Evolutionary conservation across 163 green algal species (phyloP).

Genomic region (Chloromonas sp.): DNA sequence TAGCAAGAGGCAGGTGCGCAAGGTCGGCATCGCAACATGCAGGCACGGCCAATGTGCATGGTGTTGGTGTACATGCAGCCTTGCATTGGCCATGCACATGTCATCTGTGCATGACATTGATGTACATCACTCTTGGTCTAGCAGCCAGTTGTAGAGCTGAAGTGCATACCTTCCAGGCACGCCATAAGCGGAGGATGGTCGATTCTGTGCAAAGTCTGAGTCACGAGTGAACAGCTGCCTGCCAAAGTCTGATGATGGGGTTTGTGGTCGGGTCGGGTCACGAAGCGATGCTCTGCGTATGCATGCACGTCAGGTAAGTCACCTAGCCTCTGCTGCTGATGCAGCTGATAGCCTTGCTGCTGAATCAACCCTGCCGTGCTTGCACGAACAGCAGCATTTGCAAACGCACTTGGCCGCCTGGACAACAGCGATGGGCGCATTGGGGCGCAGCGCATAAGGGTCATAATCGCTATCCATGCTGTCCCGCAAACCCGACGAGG

Average conservation of each 20-base stretch:
- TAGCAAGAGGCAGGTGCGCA: neutral
- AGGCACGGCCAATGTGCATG: neutral
- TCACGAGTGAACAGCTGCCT: slow-evolving; percentile 27
- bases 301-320: neutral
- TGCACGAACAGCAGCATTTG: slow-evolving; percentile 6
- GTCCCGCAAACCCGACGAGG: no score
- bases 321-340: no score
- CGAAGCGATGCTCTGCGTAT: slow-evolving; percentile 33
- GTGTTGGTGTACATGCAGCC: neutral
- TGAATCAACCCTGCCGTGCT: neutral
- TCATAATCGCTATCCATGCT: slow-evolving; percentile 22
- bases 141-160: no score
- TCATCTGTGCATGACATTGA: neutral
- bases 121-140: no score
- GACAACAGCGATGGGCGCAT: slow-evolving; percentile 40
- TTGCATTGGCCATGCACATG: neutral
- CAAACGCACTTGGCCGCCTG: slow-evolving; percentile 28
- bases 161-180: neutral
- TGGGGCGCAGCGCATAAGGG: slow-evolving; percentile 43
- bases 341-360: no score
- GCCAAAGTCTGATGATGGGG: slow-evolving; percentile 30
- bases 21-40: neutral
- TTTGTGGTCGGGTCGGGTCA: slow-evolving; percentile 37
- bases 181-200: slow-evolving; percentile 11
- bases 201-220: slow-evolving; percentile 11